Percentiles rank a stretch among this genome's conserved stretches.
Conservation (phyloP, 805 yeast species). For the Yamadazyma takamatsuzukensis region DNA sequence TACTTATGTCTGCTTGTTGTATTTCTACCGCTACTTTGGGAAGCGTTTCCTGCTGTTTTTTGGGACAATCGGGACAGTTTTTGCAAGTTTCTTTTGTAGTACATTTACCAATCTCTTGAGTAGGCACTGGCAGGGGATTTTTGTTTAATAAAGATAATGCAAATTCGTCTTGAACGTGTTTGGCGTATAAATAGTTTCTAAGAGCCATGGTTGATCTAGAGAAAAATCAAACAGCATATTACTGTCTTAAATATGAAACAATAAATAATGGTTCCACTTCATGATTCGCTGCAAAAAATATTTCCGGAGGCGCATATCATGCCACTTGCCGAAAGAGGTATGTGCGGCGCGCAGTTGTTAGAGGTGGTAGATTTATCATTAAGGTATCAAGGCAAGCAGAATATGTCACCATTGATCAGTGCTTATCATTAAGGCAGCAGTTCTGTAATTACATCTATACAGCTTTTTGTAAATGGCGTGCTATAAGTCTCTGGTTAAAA, state of each 20-base stretch:
- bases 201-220: conserved; percentile 30
- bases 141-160: conserved; percentile 7
- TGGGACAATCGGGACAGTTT: conserved; percentile 29
- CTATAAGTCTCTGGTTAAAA: not conserved
- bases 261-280: conserved; percentile 10
- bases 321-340: no score
- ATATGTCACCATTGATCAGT: no score
- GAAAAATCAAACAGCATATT: no score
- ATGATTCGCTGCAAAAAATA: conserved; percentile 8
- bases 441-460: not conserved
- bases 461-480: not conserved
- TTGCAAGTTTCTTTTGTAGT: conserved; percentile 19
- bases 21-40: conserved; percentile 13
- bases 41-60: conserved; percentile 8
- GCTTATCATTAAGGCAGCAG: no score
- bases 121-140: conserved; percentile 1
- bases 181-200: conserved; percentile 39
- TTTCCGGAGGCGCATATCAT: no score
- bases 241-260: not conserved
- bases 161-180: conserved; percentile 24
- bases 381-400: no score
- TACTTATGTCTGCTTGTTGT: conserved; percentile 1
- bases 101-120: conserved; percentile 11
- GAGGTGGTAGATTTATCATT: no score
- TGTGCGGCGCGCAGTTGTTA: no score